These are phyloP conservation scores for Neurospora sp. DNA, from an alignment of 495 filamentous ascomycete species.

Conservation along the genomic window DNA sequence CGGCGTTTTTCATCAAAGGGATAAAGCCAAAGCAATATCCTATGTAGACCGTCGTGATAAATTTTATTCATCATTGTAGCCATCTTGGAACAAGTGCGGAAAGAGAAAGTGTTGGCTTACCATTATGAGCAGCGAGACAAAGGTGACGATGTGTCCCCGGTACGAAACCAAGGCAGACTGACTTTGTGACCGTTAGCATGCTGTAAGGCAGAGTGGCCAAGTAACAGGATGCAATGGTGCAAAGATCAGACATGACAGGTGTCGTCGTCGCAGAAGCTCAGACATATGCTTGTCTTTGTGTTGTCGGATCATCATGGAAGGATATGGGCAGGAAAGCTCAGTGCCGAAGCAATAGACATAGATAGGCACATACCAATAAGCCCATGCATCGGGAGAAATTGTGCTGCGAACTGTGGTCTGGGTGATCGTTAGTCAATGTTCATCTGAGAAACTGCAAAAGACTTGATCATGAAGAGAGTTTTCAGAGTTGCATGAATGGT, in stretches of 20 bases:
- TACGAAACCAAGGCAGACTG: neutral
- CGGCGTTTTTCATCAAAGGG: conserved; percentile 79
- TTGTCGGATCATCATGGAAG: conserved; percentile 54
- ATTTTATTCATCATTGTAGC: conserved; percentile 55
- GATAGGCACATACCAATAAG: conserved; percentile 9
- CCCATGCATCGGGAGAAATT: neutral
- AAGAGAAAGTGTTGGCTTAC: conserved; percentile 5
- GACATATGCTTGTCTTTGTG: conserved; percentile 85
- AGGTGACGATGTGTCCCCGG: neutral
- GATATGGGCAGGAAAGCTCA: conserved; percentile 1
- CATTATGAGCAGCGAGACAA: neutral
- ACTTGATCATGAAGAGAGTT: conserved; percentile 1
- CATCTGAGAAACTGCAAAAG: neutral
- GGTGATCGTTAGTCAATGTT: neutral
- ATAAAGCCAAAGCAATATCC: conserved; percentile 37
- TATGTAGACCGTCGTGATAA: conserved; percentile 98
- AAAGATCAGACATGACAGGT: conserved; percentile 32
- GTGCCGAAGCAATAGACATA: neutral
- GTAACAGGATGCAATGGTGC: conserved; percentile 17
- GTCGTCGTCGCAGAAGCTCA: conserved; percentile 61
- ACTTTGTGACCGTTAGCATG: conserved; percentile 15
- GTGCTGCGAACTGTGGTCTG: neutral
- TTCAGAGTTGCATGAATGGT: conserved; percentile 79
- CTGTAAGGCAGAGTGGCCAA: neutral
- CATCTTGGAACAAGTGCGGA: neutral